phyloP scores from a whole-genome alignment of 73 alveolate genomes.

The Paramecium caudatum region DNA sequence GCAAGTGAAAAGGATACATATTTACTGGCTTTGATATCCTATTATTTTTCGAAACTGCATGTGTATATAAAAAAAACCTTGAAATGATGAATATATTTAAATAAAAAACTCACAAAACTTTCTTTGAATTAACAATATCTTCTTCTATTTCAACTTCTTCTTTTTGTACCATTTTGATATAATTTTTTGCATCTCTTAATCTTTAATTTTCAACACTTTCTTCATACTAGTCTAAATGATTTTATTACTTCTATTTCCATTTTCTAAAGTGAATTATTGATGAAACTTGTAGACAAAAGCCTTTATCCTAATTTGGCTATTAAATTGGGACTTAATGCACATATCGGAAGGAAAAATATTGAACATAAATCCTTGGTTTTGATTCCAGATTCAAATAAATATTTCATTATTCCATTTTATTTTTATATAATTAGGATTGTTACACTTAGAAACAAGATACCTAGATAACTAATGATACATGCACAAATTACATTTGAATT shows the following conservation, averaged over 20 bases:
- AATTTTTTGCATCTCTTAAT: slow-evolving; percentile 1
- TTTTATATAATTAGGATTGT: background rate
- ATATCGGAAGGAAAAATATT: background rate
- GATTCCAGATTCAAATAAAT: slow-evolving; percentile 12
- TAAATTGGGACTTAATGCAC: slow-evolving; percentile 35
- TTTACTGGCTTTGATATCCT: slow-evolving; percentile 4
- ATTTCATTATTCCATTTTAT: background rate
- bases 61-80: background rate
- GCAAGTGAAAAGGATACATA: background rate
- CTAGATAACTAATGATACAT: background rate
- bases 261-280: background rate
- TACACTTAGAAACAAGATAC: background rate
- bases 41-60: slow-evolving; percentile 17
- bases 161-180: background rate
- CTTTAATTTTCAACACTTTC: background rate
- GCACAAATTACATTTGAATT: background rate
- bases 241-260: slow-evolving; percentile 22
- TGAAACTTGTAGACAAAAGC: background rate
- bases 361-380: slow-evolving; percentile 47
- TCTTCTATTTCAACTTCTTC: slow-evolving; percentile 7
- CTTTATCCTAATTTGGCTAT: background rate
- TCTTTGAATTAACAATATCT: background rate
- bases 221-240: too few relatives aligned
- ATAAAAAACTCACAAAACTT: background rate
- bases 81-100: background rate